A percentile compares a stretch with the other conserved stretches of the same genome.
Evolutionary conservation across 495 filamentous ascomycete genomes (phyloP).

Genomic region (Aspergillus sclerotiicarbonarius): DNA sequence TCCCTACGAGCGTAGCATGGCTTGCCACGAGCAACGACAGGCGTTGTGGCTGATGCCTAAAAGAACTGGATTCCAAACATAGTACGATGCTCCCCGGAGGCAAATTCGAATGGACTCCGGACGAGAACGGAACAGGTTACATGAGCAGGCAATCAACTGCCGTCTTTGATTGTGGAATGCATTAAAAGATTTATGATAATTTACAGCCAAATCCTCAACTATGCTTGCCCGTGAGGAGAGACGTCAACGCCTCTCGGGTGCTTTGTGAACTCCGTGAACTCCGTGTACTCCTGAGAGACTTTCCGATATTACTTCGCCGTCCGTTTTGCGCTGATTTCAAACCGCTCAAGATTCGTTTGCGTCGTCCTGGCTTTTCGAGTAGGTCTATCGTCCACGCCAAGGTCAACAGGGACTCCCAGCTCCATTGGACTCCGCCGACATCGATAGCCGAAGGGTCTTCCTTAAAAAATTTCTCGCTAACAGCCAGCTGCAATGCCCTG

Average conservation of each 20-base stretch:
- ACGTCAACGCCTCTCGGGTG: conserved; percentile 31
- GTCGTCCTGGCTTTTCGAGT: conserved; percentile 37
- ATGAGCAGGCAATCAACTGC: not conserved
- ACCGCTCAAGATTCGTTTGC: conserved; percentile 25
- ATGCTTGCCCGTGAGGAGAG: conserved; percentile 38
- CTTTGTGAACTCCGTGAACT: conserved; percentile 43
- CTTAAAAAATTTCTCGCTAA: conserved; percentile 40
- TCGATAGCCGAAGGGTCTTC: conserved; percentile 29
- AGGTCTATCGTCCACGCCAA: conserved; percentile 48
- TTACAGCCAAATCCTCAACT: conserved; percentile 29
- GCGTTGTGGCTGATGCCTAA: too few species aligned
- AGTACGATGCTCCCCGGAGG: too few species aligned
- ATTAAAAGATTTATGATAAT: conserved; percentile 16
- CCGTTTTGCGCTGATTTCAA: conserved; percentile 28
- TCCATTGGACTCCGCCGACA: conserved; percentile 35
- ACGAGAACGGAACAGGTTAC: too few species aligned
- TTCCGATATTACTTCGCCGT: conserved; percentile 40
- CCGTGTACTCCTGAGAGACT: conserved; percentile 31
- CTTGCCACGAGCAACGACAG: too few species aligned
- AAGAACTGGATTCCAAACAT: too few species aligned
- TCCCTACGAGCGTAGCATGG: too few species aligned
- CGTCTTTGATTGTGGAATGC: not conserved
- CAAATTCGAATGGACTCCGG: too few species aligned
- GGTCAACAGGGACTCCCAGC: conserved; percentile 47
- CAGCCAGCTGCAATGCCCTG: conserved; percentile 71